Base-by-base conservation (phyloP, 2,329 filamentous ascomycete genomes). In the Coleophoma crateriformis region DNA sequence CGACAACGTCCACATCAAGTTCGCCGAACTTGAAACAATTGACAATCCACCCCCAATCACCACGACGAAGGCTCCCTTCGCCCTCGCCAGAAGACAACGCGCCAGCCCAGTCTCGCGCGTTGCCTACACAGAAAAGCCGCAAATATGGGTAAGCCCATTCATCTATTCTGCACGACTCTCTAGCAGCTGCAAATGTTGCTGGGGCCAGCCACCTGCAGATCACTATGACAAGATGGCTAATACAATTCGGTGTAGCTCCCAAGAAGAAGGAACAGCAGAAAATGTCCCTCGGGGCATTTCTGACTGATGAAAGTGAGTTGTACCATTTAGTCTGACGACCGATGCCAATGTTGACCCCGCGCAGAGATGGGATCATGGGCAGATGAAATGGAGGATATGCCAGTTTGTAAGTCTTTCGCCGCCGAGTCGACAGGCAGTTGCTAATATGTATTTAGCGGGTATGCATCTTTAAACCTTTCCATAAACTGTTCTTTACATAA, bases 231-330 rank as follows among this genome's bases (percentile, higher is more conserved):
- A 14, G 15, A 4, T 47, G 13, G 67, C 78, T 82, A 63, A 82
- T 69, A 59, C 54, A 54, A 54, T 60, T 48, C 53, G 54, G 47
- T 68, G 53, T 66, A 95, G 91, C 88, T 81, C 92, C 91, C 61
- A 88, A 91, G 71, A 88, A 90, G 78, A 88, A 90, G 77, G 62
- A 60, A 49, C 86, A 95, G 75, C 87, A 95, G 84, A 99, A 95
- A 81, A 92, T 99, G 88, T 90, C 88, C 78, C 85, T 97, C 68
- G 89, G 90, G 79, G 88, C 90, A 74, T 99, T 99, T 82, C 82
- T 99, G 78, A 80, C 81, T 68, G 90, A 96, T 72, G 81, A 90
- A 72, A 85, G 92, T 96, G 80, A 73, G 89, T 78, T 46, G 45
- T 45, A 50, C 46, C 48, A 55, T 60, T 66, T 57, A 67, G 64